These are phyloP conservation scores for Trichoderma guizhouense DNA, from an alignment of 2,329 filamentous ascomycete species.

Conservation along the genomic window DNA sequence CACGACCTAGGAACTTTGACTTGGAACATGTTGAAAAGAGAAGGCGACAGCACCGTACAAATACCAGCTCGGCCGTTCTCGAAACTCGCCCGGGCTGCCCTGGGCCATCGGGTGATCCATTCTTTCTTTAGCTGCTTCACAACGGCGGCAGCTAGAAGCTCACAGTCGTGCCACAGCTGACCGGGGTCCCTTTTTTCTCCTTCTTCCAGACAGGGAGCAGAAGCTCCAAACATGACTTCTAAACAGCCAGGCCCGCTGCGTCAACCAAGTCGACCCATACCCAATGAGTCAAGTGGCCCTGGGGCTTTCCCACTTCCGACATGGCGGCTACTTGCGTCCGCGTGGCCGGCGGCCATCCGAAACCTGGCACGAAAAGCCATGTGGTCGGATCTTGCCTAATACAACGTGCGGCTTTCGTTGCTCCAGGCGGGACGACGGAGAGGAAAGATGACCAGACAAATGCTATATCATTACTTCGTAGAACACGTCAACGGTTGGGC, in stretches of 20 bases:
- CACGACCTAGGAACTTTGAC: not conserved
- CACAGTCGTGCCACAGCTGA: slow-evolving; percentile 16
- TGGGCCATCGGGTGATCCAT: slow-evolving; percentile 1
- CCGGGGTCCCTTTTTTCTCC: slow-evolving; percentile 4
- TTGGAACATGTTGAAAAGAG: not conserved
- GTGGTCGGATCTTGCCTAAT: slow-evolving; percentile 21
- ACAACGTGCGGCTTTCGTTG: slow-evolving; percentile 13
- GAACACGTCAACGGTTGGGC: not conserved
- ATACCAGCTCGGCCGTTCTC: slow-evolving; percentile 12
- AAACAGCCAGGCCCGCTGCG: slow-evolving; percentile 11
- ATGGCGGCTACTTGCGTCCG: slow-evolving; percentile 21
- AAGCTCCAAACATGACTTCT: slow-evolving; percentile 3
- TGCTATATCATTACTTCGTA: not conserved
- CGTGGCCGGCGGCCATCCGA: slow-evolving; percentile 21
- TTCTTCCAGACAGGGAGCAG: slow-evolving; percentile 8
- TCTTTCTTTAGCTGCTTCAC: slow-evolving; percentile 8
- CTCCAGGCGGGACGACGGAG: not conserved
- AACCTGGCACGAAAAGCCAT: slow-evolving; percentile 19
- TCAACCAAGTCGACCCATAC: slow-evolving; percentile 10
- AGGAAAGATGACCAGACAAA: not conserved
- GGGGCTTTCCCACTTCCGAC: slow-evolving; percentile 21
- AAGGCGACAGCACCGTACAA: not conserved
- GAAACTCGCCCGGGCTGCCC: not conserved
- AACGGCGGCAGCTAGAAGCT: slow-evolving; percentile 13
- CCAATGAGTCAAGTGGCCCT: slow-evolving; percentile 18